Evolutionary conservation across 1,284 basidiomycete genomes (phyloP), one percentile per base, ranked within the genome.

Genomic region (Rhodotorula sp.): DNA sequence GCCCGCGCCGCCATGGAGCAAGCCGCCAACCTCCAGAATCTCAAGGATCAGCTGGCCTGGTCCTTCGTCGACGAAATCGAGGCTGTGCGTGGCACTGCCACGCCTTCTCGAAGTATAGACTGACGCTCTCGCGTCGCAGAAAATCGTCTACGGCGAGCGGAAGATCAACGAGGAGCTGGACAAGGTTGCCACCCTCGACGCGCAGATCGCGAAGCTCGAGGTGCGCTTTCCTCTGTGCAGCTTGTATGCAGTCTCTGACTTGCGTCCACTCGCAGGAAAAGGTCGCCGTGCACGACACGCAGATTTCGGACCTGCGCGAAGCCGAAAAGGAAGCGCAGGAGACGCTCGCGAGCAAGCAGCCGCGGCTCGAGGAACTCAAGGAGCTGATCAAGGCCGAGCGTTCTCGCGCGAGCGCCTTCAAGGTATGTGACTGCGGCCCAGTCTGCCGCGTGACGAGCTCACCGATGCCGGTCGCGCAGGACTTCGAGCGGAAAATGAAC

Each of bases 41-140:
- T 94, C 62, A 90, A 91, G 83, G 88, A 88, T 74, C 91, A 95
- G 81, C 82, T 92, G 16, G 92, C 92, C 0, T 98, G 96, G 96
- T 87, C 91, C 13, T 91, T 92, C 78, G 93, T 98, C 19, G 85
- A 85, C 5, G 84, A 76, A 42, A 52, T 72, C 4, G 86, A 91
- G 52, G 85, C 90, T 56, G 91, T 85, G 77, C 65, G 84, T 75
- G 21, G 44, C 52, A 1, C 13, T 27, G 16, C 4, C 19, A 12
- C 21, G 19, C 21, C 41, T 19, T 7, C 23, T 2, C 16, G 27
- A 12, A 2, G 8, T 16, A 13, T 7, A 10, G n/a, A 23, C 53
- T 34, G 10, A 16, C 44, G 5, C 2, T 48, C 10, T 7, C 5
- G 25, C 12, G 17, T 44, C n/a, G 53, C 50, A 67, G 57, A 34